Percentiles rank a stretch among this genome's conserved stretches.
These are phyloP conservation scores for Parafenestella ontariensis DNA, from an alignment of 2,329 filamentous ascomycete species.

Conservation along the genomic window DNA sequence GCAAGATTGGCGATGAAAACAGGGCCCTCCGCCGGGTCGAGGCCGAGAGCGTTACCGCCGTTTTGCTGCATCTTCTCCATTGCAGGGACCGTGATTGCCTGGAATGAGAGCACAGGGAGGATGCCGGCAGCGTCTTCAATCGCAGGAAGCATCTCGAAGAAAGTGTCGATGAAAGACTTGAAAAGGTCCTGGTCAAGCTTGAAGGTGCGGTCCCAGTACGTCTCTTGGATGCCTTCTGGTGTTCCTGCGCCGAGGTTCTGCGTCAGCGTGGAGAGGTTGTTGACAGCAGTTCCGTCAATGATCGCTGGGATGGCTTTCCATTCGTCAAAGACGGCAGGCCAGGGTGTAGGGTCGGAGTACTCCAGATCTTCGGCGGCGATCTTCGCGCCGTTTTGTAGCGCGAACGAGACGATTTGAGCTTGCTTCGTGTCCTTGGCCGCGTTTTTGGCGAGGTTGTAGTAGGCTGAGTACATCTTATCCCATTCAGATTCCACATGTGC, in stretches of 20 bases:
- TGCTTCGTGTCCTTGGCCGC: conserved; percentile 22
- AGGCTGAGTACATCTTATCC: conserved; percentile 28
- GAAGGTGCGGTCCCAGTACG: conserved; percentile 37
- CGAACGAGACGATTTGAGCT: conserved; percentile 32
- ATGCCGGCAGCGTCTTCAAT: conserved; percentile 28
- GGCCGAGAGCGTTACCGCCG: conserved; percentile 42
- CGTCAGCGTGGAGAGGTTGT: conserved; percentile 29
- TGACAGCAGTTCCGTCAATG: conserved; percentile 30
- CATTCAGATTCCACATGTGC: conserved; percentile 20
- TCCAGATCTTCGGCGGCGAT: conserved; percentile 31
- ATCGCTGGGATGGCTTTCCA: conserved; percentile 35
- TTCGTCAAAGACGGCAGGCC: conserved; percentile 31
- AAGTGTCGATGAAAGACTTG: conserved; percentile 26
- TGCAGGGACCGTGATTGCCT: conserved; percentile 33
- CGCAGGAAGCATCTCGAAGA: conserved; percentile 29
- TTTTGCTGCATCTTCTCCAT: conserved; percentile 35
- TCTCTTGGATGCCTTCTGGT: conserved; percentile 27
- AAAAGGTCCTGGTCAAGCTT: conserved; percentile 32
- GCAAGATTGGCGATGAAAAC: conserved; percentile 30
- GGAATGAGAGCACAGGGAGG: conserved; percentile 35
- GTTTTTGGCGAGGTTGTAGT: conserved; percentile 21
- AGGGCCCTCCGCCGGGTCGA: conserved; percentile 27
- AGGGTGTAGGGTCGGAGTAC: conserved; percentile 33
- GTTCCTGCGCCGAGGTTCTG: conserved; percentile 22
- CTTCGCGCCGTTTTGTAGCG: conserved; percentile 19